Base-by-base conservation (phyloP, 2,329 filamentous ascomycete species). In the Chaetomiaceae sp. region DNA sequence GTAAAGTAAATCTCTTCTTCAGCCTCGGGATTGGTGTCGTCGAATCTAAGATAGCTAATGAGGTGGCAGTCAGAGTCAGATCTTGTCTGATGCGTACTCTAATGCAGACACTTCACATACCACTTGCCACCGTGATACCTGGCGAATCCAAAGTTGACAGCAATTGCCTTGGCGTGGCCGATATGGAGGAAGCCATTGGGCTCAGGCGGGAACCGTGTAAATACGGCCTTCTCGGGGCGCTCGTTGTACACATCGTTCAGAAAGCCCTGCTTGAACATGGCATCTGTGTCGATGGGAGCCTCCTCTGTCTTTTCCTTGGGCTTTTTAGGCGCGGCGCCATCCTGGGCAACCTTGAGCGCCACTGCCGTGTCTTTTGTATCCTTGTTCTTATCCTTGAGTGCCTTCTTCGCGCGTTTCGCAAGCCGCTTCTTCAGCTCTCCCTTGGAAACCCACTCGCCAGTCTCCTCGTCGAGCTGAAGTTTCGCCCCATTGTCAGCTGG, bases 131-230 rank as follows among this genome's bases (percentile, higher is more conserved):
- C 87, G 67, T 95, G 88, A 65, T 85, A 84, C 65, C 81, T 83
- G 13, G 94, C 92, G 68, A 96, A 97, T 6, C 92, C 92, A 72
- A 97, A 97, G 72, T 97, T 96, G 69, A 97, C 84, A 0, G 90
- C 87, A 68, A 97, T 96, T 20, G 94, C 92, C 74, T 97, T 97
- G 60, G 87, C 88, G 67, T 97, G 94, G 18, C 92, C 92, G 62
- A 97, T 87, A 67, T 96, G 91, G 9, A 96, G 80, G 68, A 87
- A 96, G 50, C 92, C 94, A 69, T 97, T 97, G 43, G 94, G 94
- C 71, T 92, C 88, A 18, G 88, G 88, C 2, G 88, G 88, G 66
- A 92, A 91, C 61, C 87, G 82, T 4, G 87, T 90, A 44, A 85
- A 70, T 18, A 86, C 82, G 13, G 75, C 72, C 60, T 79, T 80